Evolutionary conservation across 345 rosid species (phyloP), one percentile per base, ranked within the genome.

Genomic region (Murraya paniculata): DNA sequence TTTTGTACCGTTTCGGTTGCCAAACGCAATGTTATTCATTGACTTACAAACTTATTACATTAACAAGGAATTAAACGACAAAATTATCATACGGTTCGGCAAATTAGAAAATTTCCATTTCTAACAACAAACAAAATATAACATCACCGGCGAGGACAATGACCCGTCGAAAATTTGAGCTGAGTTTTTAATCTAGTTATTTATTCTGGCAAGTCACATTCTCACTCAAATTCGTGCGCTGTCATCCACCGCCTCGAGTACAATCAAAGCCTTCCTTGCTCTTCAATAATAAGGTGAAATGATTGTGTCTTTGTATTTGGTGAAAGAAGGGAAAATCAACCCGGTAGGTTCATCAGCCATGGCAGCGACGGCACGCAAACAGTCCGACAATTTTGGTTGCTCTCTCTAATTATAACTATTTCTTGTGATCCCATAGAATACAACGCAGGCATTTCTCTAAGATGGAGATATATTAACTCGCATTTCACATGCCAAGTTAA

Each of bases 211-310:
- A 28, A 6, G 19, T 28, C 67, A 13, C 31, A 19, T 5, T 57
- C 75, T 3, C 35, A 10, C 66, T 55, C 64, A 0, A 11, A 14
- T 33, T 33, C 55, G 55, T 48, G 33, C 16, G 81, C 78, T 77
- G 84, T 60, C 70, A 81, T 65, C 78, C 81, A 72, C 78, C 31
- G 3, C 9, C 36, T 74, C 18, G 50, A 45, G 50, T 21, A 14
- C 3, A 39, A 13, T 6, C 27, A 9, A 7, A 59, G 27, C 24
- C 57, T 48, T 58, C 41, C 77, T 76, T 70, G 68, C 48, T 55
- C 73, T 81, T 64, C 68, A 76, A 76, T 71, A 25, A 57, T 31
- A 77, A 64, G 65, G 24, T 13, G 33, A 28, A 31, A 61, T 82
- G 62, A 64, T 62, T 55, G 11, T 31, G 31, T 35, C 58, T 21